These are phyloP conservation scores for Punica granatum DNA, from an alignment of 345 rosid species.

Conservation along the genomic window DNA sequence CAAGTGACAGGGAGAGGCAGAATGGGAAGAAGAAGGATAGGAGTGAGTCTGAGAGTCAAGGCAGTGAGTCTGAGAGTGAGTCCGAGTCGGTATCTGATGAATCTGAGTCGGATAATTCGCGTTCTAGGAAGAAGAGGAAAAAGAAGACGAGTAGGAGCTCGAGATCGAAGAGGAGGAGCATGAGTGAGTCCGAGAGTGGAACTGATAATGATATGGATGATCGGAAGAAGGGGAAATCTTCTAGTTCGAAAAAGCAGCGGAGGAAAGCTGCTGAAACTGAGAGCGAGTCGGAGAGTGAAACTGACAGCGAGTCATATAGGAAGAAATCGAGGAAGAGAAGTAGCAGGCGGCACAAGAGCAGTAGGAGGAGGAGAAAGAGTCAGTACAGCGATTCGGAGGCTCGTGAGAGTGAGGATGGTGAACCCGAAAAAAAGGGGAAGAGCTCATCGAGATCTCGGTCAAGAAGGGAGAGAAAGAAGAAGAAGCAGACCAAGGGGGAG, in stretches of 20 bases:
- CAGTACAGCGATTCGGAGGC: slow-evolving; percentile 15
- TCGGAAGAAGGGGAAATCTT: slow-evolving; percentile 32
- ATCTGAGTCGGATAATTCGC: slow-evolving; percentile 26
- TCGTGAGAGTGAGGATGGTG: slow-evolving; percentile 24
- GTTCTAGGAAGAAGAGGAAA: slow-evolving; percentile 26
- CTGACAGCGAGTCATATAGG: slow-evolving; percentile 14
- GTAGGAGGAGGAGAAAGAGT: slow-evolving; percentile 19
- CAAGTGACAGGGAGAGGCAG: slow-evolving; percentile 24
- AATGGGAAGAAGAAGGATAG: slow-evolving; percentile 15
- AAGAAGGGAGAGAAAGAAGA: slow-evolving; percentile 22
- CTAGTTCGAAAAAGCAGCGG: slow-evolving; percentile 20
- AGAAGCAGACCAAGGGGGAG: slow-evolving; percentile 31
- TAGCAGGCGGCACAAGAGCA: slow-evolving; percentile 6
- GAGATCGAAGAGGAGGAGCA: slow-evolving; percentile 20
- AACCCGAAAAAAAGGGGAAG: slow-evolving; percentile 34
- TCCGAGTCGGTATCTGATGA: slow-evolving; percentile 19
- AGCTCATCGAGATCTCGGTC: slow-evolving; percentile 19
- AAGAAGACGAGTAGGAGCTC: slow-evolving; percentile 21
- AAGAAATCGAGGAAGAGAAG: slow-evolving; percentile 13
- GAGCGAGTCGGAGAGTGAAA: slow-evolving; percentile 16
- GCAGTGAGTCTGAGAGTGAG: slow-evolving; percentile 23
- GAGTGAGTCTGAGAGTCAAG: slow-evolving; percentile 31
- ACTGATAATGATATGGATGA: slow-evolving; percentile 40
- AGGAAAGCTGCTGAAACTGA: slow-evolving; percentile 26
- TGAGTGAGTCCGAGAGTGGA: slow-evolving; percentile 38